Conservation (phyloP, 805 yeast species). For the Cyberlindnera lachancei region DNA sequence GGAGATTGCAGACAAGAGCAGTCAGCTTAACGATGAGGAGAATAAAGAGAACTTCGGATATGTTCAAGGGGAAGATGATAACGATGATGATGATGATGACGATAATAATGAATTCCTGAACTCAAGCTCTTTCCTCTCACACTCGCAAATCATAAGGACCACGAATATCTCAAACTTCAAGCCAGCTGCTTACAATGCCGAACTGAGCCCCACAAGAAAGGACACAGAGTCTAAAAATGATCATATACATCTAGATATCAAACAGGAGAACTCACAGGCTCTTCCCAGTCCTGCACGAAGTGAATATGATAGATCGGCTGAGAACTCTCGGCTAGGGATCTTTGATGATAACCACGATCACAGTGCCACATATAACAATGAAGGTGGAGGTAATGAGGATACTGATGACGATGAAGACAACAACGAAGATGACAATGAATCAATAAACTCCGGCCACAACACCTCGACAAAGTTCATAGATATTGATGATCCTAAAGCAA, state of each 20-base stretch:
- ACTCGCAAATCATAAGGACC: constrained; percentile 20
- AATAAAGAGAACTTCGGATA: no score
- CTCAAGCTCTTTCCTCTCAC: constrained; percentile 22
- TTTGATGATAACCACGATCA: neutral
- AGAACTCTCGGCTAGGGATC: neutral
- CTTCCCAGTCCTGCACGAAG: no score
- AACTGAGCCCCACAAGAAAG: constrained; percentile 18
- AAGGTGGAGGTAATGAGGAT: neutral
- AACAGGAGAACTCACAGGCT: no score
- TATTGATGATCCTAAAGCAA: constrained; percentile 21
- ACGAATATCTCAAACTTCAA: constrained; percentile 15
- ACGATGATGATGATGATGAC: constrained; percentile 7
- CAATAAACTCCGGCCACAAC: constrained; percentile 2
- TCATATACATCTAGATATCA: neutral
- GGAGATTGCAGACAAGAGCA: constrained; percentile 6
- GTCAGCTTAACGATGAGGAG: constrained; percentile 3
- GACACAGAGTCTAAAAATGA: constrained; percentile 3
- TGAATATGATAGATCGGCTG: neutral
- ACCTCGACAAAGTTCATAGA: constrained; percentile 16
- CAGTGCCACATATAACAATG: neutral
- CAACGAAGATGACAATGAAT: constrained; percentile 1
- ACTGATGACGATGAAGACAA: constrained; percentile 1
- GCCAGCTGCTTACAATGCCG: constrained; percentile 2
- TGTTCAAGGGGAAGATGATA: no score
- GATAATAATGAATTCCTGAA: constrained; percentile 18